Conservation (phyloP, 2,329 filamentous ascomycete genomes). For the Penicillium concentricum region DNA sequence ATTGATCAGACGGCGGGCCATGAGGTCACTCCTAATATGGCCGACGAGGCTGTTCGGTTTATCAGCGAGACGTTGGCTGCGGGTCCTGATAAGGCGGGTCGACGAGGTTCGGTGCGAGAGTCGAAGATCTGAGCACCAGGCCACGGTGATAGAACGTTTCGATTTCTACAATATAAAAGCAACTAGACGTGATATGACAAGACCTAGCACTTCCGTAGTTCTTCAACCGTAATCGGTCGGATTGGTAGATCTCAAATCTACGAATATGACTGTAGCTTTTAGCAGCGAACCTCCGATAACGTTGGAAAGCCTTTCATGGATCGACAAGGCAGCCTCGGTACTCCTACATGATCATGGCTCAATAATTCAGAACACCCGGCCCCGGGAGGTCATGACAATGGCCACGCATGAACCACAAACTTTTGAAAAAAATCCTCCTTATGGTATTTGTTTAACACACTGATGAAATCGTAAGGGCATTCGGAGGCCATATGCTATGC, state of each 20-base stretch:
- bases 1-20: conserved; percentile 59
- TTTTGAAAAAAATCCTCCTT: conserved; percentile 29
- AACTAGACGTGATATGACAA: background rate
- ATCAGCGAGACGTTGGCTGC: conserved; percentile 45
- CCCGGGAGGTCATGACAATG: background rate
- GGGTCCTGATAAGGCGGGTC: conserved; percentile 16
- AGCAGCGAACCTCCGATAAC: background rate
- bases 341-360: background rate
- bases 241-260: background rate
- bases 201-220: background rate
- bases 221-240: background rate
- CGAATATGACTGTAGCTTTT: background rate
- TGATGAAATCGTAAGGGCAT: conserved; percentile 39
- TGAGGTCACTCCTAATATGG: conserved; percentile 58
- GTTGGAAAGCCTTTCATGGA: background rate
- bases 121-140: conserved; percentile 32
- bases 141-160: background rate
- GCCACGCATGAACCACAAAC: conserved; percentile 1
- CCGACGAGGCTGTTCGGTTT: conserved; percentile 55
- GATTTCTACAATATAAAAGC: background rate
- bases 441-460: conserved; percentile 39
- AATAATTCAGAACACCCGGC: background rate
- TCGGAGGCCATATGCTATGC: conserved; percentile 37
- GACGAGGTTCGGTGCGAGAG: conserved; percentile 33
- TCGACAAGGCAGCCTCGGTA: background rate